A percentile compares a stretch with the other conserved stretches of the same genome.
Conservation (phyloP, 495 filamentous ascomycete genomes). For the Neurospora discreta region DNA sequence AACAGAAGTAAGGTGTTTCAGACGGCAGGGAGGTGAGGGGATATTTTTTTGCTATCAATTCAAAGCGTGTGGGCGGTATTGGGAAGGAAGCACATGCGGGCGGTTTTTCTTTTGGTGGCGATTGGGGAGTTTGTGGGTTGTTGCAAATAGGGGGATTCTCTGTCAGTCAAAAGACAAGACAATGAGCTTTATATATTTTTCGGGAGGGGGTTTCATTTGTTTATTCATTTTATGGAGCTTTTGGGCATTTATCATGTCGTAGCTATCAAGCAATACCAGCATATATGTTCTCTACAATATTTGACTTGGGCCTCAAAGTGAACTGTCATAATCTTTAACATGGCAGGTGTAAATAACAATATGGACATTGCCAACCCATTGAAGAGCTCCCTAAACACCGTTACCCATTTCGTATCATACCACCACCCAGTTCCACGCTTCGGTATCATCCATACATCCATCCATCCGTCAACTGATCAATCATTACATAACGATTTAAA, state of each 20-base stretch:
- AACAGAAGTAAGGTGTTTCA: not conserved
- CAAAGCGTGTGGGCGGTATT: not conserved
- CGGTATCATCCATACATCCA: not conserved
- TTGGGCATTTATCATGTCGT: not conserved
- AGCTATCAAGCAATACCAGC: not conserved
- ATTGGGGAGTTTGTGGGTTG: not conserved
- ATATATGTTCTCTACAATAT: not conserved
- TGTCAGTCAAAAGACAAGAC: not conserved
- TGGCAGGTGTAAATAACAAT: too few relatives aligned
- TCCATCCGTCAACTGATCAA: not conserved
- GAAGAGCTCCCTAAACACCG: not conserved
- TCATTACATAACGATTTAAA: not conserved
- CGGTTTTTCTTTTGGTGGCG: not conserved
- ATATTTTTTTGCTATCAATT: not conserved
- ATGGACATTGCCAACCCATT: too few relatives aligned
- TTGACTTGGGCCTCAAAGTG: not conserved
- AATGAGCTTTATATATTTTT: not conserved
- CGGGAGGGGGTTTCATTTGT: not conserved
- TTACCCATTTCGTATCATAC: not conserved
- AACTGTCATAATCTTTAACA: too few relatives aligned
- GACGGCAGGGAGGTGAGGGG: not conserved
- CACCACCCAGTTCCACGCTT: fast-evolving
- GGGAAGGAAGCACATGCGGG: not conserved
- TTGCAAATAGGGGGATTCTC: not conserved
- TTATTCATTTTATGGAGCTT: not conserved